phyloP scores from a whole-genome alignment of 306 rosid genomes.

The Hippophae rhamnoides region DNA sequence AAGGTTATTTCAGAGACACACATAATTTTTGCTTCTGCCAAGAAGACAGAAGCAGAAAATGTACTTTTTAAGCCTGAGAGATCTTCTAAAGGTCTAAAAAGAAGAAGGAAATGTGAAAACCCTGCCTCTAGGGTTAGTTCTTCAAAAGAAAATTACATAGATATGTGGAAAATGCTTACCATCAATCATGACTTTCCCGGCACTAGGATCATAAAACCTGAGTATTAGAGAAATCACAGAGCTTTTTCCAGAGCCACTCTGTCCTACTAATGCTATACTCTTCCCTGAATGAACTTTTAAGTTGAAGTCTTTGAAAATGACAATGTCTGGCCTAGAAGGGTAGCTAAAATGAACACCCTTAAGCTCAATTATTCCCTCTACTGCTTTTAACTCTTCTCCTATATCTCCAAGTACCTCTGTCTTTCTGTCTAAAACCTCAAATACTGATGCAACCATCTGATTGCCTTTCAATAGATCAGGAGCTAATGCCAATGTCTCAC shows the following conservation, averaged over 20 bases:
- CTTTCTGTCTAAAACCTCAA: constrained; percentile 68
- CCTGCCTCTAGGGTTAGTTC: too few species aligned
- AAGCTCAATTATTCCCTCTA: constrained; percentile 84
- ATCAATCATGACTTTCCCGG: constrained; percentile 80
- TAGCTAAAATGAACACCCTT: constrained; percentile 60
- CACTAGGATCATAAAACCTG: constrained; percentile 73
- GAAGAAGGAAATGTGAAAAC: too few species aligned
- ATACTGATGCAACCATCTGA: constrained; percentile 91
- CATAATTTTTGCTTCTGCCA: too few species aligned
- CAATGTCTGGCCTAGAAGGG: constrained; percentile 84
- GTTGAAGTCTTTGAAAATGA: constrained; percentile 76
- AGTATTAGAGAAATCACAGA: constrained; percentile 77
- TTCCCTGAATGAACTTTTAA: constrained; percentile 63
- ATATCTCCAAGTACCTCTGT: constrained; percentile 45
- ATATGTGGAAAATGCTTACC: constrained; percentile 35
- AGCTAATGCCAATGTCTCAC: constrained; percentile 83
- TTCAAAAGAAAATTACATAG: not conserved
- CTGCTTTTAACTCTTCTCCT: constrained; percentile 61
- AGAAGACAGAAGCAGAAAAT: too few species aligned
- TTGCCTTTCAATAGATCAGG: constrained; percentile 93
- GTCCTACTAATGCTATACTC: constrained; percentile 82
- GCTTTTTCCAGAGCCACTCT: constrained; percentile 98
- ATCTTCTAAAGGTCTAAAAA: too few species aligned
- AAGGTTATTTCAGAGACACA: too few species aligned
- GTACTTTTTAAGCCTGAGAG: too few species aligned